Evolutionary conservation across 2,329 filamentous ascomycete species (phyloP), one percentile per base, ranked within the genome.

Genomic region (Monosporascus sp.): DNA sequence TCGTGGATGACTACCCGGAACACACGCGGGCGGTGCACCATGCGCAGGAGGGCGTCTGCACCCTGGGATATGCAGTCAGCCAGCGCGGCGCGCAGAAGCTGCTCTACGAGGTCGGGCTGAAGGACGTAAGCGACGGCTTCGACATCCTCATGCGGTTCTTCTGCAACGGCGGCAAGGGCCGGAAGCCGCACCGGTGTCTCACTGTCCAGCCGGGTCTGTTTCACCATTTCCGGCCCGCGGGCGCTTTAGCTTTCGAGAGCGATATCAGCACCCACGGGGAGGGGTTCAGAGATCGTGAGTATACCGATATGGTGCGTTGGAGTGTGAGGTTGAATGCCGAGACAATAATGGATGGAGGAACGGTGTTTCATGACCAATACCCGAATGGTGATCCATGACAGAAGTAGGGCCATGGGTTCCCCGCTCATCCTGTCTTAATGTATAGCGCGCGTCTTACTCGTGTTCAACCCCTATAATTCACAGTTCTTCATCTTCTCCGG

Each of bases 101-200:
- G 15, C 63, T 78, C 3, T 71, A 68, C 53, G 68, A 72, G 58
- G 66, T 78, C 36, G 74, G 70, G 0, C 55, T 77, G 20, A 69
- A 70, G 57, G 65, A 67, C 11, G 56, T 76, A 20, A 69, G 64
- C 4, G 63, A 63, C 15, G 65, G 67, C 0, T 72, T 69, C 54
- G 77, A 80, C 54, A 64, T 75, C 17, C 68, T 74, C 52, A 57
- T 79, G 51, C 62, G 72, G 17, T 70, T 73, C 47, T 73, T 74
- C 63, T 78, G 76, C 57, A 71, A 73, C 20, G 72, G 72, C 1
- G 45, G 50, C 36, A 51, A 66, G 9, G 68, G 67, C 1, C 62
- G 68, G 51, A 57, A 60, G 48, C 51, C 68, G 50, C 65, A 70
- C 50, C 68, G 66, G 36, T 71, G 75, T 60, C 37, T 78, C 53